These are phyloP conservation scores for Solanum hybrid DNA, from an alignment of 305 asterid species.

Conservation along the genomic window DNA sequence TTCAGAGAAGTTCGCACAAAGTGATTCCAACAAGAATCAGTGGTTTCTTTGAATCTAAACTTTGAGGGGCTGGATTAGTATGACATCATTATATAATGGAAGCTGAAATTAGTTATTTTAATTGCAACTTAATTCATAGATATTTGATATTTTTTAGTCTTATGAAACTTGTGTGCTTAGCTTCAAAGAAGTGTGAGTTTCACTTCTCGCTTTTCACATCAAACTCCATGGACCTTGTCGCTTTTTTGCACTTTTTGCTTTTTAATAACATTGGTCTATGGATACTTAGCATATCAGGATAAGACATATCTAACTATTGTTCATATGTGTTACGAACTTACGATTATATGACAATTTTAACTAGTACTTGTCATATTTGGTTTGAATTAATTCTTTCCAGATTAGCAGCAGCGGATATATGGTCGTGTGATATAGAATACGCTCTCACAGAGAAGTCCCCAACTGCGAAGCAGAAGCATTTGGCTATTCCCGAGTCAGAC, in stretches of 20 bases:
- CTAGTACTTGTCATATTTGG: background rate
- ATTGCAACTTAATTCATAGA: background rate
- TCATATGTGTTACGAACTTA: background rate
- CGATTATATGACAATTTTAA: background rate
- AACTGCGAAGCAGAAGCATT: slow-evolving; percentile 17
- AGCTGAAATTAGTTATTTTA: background rate
- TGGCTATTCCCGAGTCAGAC: slow-evolving; percentile 8
- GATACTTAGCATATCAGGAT: background rate
- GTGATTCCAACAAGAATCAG: background rate
- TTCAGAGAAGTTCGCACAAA: background rate
- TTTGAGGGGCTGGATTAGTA: background rate
- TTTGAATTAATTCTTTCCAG: slow-evolving; percentile 18
- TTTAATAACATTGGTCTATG: background rate
- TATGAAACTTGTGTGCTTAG: background rate
- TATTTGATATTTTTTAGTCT: background rate
- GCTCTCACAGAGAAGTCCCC: slow-evolving; percentile 13
- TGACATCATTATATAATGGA: background rate
- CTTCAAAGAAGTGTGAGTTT: background rate
- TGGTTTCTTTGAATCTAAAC: background rate
- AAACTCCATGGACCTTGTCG: background rate
- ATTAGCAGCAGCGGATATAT: slow-evolving; percentile 21
- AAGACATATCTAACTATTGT: background rate
- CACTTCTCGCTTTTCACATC: background rate
- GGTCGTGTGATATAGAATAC: slow-evolving; percentile 9
- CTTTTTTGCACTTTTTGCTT: background rate